phyloP scores from a whole-genome alignment of 345 rosid genomes.

The Anastatica hierochuntica region DNA sequence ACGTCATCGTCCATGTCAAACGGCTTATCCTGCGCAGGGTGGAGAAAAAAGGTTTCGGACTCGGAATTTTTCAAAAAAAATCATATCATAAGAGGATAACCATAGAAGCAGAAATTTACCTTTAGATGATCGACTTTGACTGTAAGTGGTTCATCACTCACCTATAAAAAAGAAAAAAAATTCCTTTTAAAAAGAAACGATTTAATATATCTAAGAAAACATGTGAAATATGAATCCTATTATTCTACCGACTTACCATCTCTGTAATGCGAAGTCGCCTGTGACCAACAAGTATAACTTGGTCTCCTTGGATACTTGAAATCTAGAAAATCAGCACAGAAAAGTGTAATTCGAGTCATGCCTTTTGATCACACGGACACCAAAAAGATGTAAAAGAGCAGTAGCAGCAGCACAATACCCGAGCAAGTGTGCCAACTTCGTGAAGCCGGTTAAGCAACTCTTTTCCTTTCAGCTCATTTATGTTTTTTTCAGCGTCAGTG shows the following conservation, averaged over 20 bases:
- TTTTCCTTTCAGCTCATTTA: conserved; percentile 59
- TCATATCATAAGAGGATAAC: conserved; percentile 7
- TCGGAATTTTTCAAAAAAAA: neutral
- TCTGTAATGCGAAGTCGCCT: conserved; percentile 84
- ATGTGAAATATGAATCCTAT: neutral
- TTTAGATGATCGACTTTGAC: conserved; percentile 97
- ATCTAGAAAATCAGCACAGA: conserved; percentile 42
- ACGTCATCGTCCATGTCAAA: conserved; percentile 93
- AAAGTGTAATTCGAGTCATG: conserved; percentile 2
- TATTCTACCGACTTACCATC: conserved; percentile 48
- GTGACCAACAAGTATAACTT: conserved; percentile 89
- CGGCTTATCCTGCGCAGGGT: conserved; percentile 84
- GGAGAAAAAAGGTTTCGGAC: neutral
- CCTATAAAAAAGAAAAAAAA: conserved; percentile 38
- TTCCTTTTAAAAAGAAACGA: conserved; percentile 12
- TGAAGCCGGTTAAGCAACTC: conserved; percentile 62
- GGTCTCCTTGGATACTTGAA: conserved; percentile 83
- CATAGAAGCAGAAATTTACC: conserved; percentile 32
- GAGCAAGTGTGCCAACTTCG: conserved; percentile 90
- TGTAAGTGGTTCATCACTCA: conserved; percentile 81
- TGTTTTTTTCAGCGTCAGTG: conserved; percentile 53
- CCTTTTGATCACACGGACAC: neutral
- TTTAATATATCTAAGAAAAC: conserved; percentile 13
- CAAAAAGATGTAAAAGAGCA: conserved; percentile 7
- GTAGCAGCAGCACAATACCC: conserved; percentile 36